Conservation (phyloP, 805 yeast species). For the Tetrapisispora pingtungensis region DNA sequence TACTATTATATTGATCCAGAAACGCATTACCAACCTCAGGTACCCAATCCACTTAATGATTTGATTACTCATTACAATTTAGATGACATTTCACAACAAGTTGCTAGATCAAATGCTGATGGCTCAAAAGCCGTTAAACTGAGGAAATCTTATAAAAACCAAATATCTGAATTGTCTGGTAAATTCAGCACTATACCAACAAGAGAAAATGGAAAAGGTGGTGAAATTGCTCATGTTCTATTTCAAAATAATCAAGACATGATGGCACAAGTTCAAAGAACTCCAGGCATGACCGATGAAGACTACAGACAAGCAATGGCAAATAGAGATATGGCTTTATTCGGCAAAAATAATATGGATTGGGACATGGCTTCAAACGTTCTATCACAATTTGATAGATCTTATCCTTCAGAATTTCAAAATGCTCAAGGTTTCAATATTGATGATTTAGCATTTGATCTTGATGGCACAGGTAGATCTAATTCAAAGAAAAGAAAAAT, state of each 20-base stretch:
- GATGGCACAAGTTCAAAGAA: constrained; percentile 19
- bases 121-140: constrained; percentile 88
- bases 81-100: constrained; percentile 57
- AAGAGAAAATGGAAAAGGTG: constrained; percentile 30
- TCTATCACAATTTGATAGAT: constrained; percentile 25
- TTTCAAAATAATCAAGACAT: constrained; percentile 29
- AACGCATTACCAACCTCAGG: constrained; percentile 30
- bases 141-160: constrained; percentile 90
- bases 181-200: constrained; percentile 54
- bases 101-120: constrained; percentile 79
- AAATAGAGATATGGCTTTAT: constrained; percentile 21
- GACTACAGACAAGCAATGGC: constrained; percentile 17
- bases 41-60: constrained; percentile 67
- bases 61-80: constrained; percentile 61
- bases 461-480: constrained; percentile 26
- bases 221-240: constrained; percentile 26
- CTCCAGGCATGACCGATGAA: constrained; percentile 20
- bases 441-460: constrained; percentile 29
- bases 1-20: constrained; percentile 35
- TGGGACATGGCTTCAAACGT: constrained; percentile 26
- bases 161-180: constrained; percentile 77
- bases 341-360: constrained; percentile 20
- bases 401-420: constrained; percentile 27
- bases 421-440: constrained; percentile 22
- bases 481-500: constrained; percentile 22